Evolutionary conservation across 306 rosid species (phyloP).

Genomic region (Heteromeles arbutifolia): DNA sequence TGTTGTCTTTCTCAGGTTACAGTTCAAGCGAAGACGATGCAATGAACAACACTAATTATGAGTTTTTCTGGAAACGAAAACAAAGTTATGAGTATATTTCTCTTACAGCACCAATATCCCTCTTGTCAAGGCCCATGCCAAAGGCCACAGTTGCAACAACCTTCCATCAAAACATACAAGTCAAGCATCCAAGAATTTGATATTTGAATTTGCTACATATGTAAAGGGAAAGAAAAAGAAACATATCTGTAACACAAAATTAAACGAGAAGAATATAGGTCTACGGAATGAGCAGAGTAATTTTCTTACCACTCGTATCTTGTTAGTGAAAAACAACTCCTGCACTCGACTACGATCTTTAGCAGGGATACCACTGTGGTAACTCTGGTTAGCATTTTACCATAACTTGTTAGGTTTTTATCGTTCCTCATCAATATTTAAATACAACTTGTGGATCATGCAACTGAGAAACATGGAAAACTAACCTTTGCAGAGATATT

Average conservation of each 20-base stretch:
- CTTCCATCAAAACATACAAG: constrained; percentile 37
- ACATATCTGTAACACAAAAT: constrained; percentile 1
- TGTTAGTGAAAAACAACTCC: constrained; percentile 76
- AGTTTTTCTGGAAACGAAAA: constrained; percentile 10
- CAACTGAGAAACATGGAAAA: constrained; percentile 21
- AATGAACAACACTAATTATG: neutral
- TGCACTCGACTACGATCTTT: constrained; percentile 78
- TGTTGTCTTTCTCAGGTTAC: constrained; percentile 12
- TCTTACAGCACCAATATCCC: constrained; percentile 93
- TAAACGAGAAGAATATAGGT: constrained; percentile 8
- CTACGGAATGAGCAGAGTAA: constrained; percentile 6
- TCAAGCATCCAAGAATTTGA: constrained; percentile 15
- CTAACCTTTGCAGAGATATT: constrained; percentile 78
- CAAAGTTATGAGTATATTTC: constrained; percentile 13
- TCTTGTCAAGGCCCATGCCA: constrained; percentile 98
- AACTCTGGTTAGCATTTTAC: constrained; percentile 47
- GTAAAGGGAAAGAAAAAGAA: constrained; percentile 5
- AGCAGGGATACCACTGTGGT: constrained; percentile 74
- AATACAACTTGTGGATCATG: constrained; percentile 10
- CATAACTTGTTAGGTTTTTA: constrained; percentile 25
- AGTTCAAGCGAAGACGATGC: constrained; percentile 15
- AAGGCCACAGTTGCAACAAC: constrained; percentile 99
- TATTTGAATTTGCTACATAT: neutral
- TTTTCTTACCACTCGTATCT: constrained; percentile 76
- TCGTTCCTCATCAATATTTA: constrained; percentile 7